These are phyloP conservation scores for Trypanosoma cruzi DNA, from an alignment of 208 protist genomes.

Conservation along the genomic window DNA sequence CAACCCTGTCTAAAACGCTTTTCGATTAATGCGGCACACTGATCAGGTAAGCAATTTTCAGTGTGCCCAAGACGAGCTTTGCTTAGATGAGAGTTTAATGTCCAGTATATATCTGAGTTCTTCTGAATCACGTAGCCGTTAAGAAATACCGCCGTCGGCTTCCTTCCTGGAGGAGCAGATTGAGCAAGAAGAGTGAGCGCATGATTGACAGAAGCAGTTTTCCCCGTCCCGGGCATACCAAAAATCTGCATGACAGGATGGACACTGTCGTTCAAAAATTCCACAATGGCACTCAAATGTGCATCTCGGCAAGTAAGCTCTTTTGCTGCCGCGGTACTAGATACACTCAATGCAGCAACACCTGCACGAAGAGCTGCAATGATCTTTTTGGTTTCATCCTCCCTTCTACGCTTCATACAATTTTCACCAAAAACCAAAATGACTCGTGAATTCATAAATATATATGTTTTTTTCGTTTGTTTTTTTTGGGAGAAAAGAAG, in stretches of 20 bases:
- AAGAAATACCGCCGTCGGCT: slow-evolving; percentile 83
- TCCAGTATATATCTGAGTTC: slow-evolving; percentile 87
- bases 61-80: slow-evolving; percentile 51
- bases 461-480: too few species aligned
- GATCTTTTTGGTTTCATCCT: background rate
- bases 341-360: slow-evolving; percentile 72
- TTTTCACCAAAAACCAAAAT: too few species aligned
- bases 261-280: slow-evolving; percentile 67
- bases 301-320: slow-evolving; percentile 78
- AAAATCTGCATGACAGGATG: slow-evolving; percentile 89
- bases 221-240: slow-evolving; percentile 92
- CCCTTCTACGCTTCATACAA: slow-evolving; percentile 23
- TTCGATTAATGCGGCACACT: slow-evolving; percentile 78
- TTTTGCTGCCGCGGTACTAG: slow-evolving; percentile 50
- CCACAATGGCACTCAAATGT: slow-evolving; percentile 60
- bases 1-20: slow-evolving; percentile 79
- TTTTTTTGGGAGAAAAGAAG: too few species aligned
- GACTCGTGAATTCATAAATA: too few species aligned
- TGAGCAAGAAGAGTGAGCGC: slow-evolving; percentile 58
- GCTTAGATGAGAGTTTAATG: slow-evolving; percentile 74
- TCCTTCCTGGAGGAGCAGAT: slow-evolving; percentile 21
- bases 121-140: slow-evolving; percentile 92
- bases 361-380: slow-evolving; percentile 45
- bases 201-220: slow-evolving; percentile 84
- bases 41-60: slow-evolving; percentile 56